Evolutionary conservation across 2,329 filamentous ascomycete genomes (phyloP), one percentile per base, ranked within the genome.

Genomic region (Ophiostoma himal-ulmi): DNA sequence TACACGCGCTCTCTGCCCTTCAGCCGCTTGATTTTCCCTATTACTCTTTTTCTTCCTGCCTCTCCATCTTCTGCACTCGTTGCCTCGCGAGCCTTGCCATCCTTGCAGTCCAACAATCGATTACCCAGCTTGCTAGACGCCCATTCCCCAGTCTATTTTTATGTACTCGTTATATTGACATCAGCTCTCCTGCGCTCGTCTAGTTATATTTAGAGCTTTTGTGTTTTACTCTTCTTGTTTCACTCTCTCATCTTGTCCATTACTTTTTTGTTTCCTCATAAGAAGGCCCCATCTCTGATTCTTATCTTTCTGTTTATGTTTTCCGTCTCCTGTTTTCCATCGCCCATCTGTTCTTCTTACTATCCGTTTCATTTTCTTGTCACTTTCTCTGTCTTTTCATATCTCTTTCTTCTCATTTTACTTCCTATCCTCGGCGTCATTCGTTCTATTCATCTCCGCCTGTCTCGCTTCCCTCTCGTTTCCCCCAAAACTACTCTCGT

Each of bases 181-280:
- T 30, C 14, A 2, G 10, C 37, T 37, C 22, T 30, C 65, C 20
- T 26, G 7, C 65, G 10, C 39, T 64, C 39, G 39, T 67, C 37
- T 64, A 37, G 64, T 66, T 48, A 37, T 65, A 10, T 48, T 30
- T 67, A 57, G n/a, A 57, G 52, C 34, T 69, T 64, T 65, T 64
- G 17, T 30, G 60, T 65, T 57, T 70, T 67, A 57, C 65, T 67
- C 64, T 62, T n/a, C n/a, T 48, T 48, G 26, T 64, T 74, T 75
- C 78, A 73, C 77, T 78, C 79, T 78, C n/a, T 22, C n/a, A 77
- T 76, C 76, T 76, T 74, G 70, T 72, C 60, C 6, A 65, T 41
- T 4, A 10, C 1, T 37, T 10, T 64, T 17, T 37, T 37, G 26
- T n/a, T 64, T 37, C 5, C 10, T 22, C 20, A 22, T 65, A 39